Conservation (phyloP, 1,284 basidiomycete genomes). For the Microbotryum silenes-acaulis region DNA sequence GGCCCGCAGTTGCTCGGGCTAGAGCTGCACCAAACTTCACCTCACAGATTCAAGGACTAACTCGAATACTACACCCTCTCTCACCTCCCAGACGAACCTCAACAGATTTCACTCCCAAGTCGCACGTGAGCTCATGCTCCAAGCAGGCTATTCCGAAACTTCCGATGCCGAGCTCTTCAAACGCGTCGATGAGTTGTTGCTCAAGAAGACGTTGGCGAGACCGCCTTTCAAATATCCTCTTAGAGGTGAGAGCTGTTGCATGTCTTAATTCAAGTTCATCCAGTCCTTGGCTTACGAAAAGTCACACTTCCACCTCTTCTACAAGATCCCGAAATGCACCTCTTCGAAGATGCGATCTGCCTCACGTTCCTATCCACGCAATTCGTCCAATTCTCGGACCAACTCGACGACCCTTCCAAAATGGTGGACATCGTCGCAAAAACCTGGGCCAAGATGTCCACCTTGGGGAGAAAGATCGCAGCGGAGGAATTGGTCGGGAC, state of each 20-base stretch:
- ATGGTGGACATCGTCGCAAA: conserved; percentile 12
- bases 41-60: not conserved
- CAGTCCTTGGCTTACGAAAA: too few relatives aligned
- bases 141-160: conserved; percentile 5
- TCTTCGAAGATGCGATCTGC: conserved; percentile 27
- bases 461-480: conserved; percentile 2
- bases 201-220: conserved; percentile 14
- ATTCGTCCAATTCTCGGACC: conserved; percentile 14
- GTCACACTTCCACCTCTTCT: not conserved
- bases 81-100: conserved; percentile 2
- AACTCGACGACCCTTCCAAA: conserved; percentile 4
- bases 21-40: not conserved
- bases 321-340: conserved; percentile 25
- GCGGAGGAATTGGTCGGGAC: conserved; percentile 11
- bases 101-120: conserved; percentile 18
- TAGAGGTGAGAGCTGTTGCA: conserved; percentile 6
- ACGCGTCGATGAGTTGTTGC: conserved; percentile 14
- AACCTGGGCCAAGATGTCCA: conserved; percentile 25
- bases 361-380: conserved; percentile 15
- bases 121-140: conserved; percentile 1
- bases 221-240: conserved; percentile 16
- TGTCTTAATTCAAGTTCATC: too few relatives aligned
- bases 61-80: too few relatives aligned
- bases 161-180: conserved; percentile 6
- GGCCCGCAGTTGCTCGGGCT: too few relatives aligned